Evolutionary conservation across 495 filamentous ascomycete species (phyloP).

Genomic region (Penicillium steckii): DNA sequence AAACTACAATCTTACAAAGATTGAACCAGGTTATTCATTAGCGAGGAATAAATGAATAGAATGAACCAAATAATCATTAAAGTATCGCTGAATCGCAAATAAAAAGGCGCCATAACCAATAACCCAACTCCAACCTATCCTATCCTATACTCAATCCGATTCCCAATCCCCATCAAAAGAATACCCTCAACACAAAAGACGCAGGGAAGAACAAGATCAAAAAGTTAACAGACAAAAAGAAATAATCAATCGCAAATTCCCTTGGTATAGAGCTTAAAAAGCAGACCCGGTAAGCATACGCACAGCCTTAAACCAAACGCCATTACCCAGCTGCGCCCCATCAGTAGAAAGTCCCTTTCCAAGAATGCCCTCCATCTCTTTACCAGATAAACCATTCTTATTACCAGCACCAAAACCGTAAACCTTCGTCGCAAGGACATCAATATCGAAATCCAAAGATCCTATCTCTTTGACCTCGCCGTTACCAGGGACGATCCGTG

Average conservation of each 20-base stretch:
- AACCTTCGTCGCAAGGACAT: constrained; percentile 43
- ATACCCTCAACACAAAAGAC: neutral
- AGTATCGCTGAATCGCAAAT: constrained; percentile 4
- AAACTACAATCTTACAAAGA: no score
- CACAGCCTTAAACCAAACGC: constrained; percentile 44
- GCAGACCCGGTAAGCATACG: constrained; percentile 35
- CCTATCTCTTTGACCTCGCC: constrained; percentile 22
- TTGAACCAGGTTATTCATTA: neutral
- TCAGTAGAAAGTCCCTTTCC: constrained; percentile 28
- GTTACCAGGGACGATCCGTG: constrained; percentile 17
- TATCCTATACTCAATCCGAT: neutral
- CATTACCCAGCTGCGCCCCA: constrained; percentile 31
- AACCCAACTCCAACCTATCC: constrained; percentile 3
- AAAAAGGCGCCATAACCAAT: neutral
- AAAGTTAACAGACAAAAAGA: constrained; percentile 2
- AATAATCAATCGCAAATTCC: constrained; percentile 9
- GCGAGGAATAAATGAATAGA: neutral
- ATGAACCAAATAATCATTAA: constrained; percentile 5
- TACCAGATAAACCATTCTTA: constrained; percentile 32
- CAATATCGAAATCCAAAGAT: constrained; percentile 37
- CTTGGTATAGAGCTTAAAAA: constrained; percentile 19
- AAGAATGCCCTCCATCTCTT: constrained; percentile 40
- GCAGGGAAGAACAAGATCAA: neutral
- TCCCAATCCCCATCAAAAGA: neutral
- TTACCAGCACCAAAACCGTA: constrained; percentile 41